Evolutionary conservation across 257 asterid genomes (phyloP), one percentile per base, ranked within the genome.

Genomic region (Jasminum sambac): DNA sequence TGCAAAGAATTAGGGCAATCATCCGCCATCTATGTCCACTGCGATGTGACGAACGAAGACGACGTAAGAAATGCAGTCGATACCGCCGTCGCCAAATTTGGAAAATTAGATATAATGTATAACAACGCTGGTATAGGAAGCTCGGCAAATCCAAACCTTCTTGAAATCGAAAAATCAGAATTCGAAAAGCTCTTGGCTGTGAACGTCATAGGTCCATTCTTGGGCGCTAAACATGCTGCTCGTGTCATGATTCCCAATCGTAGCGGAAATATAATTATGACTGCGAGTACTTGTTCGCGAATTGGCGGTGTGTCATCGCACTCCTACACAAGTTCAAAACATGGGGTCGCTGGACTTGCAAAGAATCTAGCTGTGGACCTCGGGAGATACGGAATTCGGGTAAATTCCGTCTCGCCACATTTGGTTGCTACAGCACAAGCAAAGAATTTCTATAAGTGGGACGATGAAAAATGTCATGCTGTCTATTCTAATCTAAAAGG

Each of bases 141-240:
- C 4, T 48, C 14, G 2, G 6, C 59, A 0, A 63, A 48, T 41
- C 74, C 69, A 0, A 67, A 65, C 55, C 78, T 85, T 5, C 52
- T 75, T 0, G 83, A 80, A 13, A 12, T 13, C 1, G 34, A 66
- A 5, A 30, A 42, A 1, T 70, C 70, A 0, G 72, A 73, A 1
- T 78, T 82, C 8, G 75, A 78, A 46, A 48, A 70, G 4, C 71
- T 83, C 16, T 41, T 81, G 21, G 25, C 21, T 0, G 74, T 78
- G 5, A 83, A 83, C 66, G 72, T 83, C 10, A 12, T 73, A 0
- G 84, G 90, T 0, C 57, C 57, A 16, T 76, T 81, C 43, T 61
- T 78, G 2, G 85, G 90, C 0, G 66, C 74, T 26, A 85, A 85
- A 64, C 88, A 85, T 14, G 90, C 88, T 0, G 85, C 88, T 0